Conservation (phyloP, 331 rosid genomes). For the Quercus phellos region DNA sequence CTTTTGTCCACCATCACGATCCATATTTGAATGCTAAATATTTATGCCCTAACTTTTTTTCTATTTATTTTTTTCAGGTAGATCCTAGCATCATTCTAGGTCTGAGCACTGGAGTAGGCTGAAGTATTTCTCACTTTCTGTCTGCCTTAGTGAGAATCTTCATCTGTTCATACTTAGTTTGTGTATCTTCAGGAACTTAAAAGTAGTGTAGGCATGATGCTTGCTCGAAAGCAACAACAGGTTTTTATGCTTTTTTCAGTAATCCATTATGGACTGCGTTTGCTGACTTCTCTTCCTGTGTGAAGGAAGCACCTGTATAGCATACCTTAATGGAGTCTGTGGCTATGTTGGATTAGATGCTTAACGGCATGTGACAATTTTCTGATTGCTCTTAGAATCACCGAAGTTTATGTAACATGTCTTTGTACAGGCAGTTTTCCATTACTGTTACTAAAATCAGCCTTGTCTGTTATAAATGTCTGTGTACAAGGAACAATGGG, state of each 20-base stretch:
- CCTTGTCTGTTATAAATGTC: too few species aligned
- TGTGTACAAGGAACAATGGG: too few species aligned
- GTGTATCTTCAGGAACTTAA: neutral
- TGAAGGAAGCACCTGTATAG: neutral
- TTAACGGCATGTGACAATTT: neutral
- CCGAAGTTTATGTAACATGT: too few species aligned
- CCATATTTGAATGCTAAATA: neutral
- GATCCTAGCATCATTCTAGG: slow-evolving; percentile 9
- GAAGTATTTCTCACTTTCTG: neutral
- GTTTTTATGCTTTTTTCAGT: neutral
- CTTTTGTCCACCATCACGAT: neutral
- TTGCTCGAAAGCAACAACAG: neutral
- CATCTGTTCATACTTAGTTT: neutral
- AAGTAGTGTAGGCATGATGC: neutral
- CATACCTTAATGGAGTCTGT: neutral
- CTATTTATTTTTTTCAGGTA: slow-evolving; percentile 44
- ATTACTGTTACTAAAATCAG: too few species aligned
- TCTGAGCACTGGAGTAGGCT: slow-evolving; percentile 10
- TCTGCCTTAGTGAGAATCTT: neutral
- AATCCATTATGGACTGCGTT: neutral
- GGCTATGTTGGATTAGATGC: neutral
- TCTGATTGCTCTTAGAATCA: neutral
- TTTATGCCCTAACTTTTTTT: slow-evolving; percentile 15
- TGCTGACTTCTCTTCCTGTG: neutral
- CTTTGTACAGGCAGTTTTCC: too few species aligned